Conservation (phyloP, 495 filamentous ascomycete species). For the Melanomma pulvis-pyrius region DNA sequence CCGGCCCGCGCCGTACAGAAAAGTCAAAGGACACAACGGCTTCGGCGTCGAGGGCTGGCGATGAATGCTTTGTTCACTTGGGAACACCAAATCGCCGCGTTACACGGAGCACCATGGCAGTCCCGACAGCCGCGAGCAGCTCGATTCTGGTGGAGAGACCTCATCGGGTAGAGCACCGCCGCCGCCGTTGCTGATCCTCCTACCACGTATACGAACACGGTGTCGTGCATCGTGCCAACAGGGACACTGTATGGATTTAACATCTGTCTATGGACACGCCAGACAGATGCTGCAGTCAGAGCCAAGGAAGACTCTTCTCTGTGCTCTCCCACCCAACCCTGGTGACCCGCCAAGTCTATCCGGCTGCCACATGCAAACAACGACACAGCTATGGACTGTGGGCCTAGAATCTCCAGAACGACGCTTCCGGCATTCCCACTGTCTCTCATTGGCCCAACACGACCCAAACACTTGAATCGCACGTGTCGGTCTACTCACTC, state of each 20-base stretch:
- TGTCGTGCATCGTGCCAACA: not conserved
- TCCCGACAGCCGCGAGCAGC: not conserved
- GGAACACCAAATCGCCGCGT: not conserved
- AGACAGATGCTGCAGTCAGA: not conserved
- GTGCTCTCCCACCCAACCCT: not conserved
- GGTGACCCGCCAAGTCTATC: not conserved
- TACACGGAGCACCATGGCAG: not conserved
- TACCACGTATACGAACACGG: not conserved
- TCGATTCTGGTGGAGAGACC: not conserved
- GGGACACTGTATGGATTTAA: not conserved
- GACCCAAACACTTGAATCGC: not conserved
- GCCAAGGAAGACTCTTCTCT: not conserved
- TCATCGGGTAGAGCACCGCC: not conserved
- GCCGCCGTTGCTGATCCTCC: not conserved
- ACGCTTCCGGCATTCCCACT: not conserved
- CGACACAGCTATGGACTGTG: not conserved
- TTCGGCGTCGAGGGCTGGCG: not conserved
- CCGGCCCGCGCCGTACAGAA: not conserved
- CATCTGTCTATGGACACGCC: not conserved
- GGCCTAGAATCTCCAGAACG: too few relatives aligned
- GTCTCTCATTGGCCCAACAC: not conserved
- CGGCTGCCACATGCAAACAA: slow-evolving; percentile 3
- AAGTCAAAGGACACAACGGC: not conserved
- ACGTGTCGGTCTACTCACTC: not conserved
- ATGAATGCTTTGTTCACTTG: not conserved